Percentiles rank a stretch among this genome's conserved stretches.
Evolutionary conservation across 2,329 filamentous ascomycete species (phyloP).

Genomic region (Penicillium sp.): DNA sequence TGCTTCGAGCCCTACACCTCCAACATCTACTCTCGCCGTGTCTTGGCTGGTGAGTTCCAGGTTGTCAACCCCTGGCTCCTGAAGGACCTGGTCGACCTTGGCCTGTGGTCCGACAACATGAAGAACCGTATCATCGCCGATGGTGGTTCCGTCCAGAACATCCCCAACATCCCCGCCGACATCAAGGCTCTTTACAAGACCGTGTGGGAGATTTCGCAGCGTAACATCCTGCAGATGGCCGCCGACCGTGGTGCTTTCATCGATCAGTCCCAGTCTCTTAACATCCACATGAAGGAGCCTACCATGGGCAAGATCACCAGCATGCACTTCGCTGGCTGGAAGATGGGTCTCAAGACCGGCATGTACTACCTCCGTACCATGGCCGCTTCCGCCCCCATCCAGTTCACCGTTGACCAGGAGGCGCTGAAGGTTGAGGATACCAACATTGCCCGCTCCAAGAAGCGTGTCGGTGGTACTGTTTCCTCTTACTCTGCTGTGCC

Average conservation of each 20-base stretch:
- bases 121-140: conserved; percentile 99
- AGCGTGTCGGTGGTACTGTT: conserved; percentile 63
- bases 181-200: conserved; percentile 99
- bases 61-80: conserved; percentile 98
- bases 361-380: conserved; percentile 99
- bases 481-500: conserved; percentile 63
- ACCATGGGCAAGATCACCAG: conserved; percentile 99
- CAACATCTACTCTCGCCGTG: conserved; percentile 98
- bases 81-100: conserved; percentile 96
- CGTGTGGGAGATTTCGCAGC: conserved; percentile 98
- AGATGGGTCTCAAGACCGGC: conserved; percentile 97
- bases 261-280: conserved; percentile 97
- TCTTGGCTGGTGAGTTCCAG: conserved; percentile 97
- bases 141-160: conserved; percentile 92
- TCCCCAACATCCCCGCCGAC: conserved; percentile 92
- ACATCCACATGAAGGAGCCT: conserved; percentile 99
- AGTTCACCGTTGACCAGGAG: conserved; percentile 98
- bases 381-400: conserved; percentile 93
- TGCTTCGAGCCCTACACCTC: conserved; percentile 99
- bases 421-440: conserved; percentile 84
- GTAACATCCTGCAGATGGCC: conserved; percentile 94
- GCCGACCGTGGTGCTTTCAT: conserved; percentile 98
- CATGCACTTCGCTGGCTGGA: conserved; percentile 99
- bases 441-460: conserved; percentile 68
- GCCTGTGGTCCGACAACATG: conserved; percentile 98